Evolutionary conservation across 371 early-diverging fungal species (phyloP).

Genomic region (Syncephalis fuscata): DNA sequence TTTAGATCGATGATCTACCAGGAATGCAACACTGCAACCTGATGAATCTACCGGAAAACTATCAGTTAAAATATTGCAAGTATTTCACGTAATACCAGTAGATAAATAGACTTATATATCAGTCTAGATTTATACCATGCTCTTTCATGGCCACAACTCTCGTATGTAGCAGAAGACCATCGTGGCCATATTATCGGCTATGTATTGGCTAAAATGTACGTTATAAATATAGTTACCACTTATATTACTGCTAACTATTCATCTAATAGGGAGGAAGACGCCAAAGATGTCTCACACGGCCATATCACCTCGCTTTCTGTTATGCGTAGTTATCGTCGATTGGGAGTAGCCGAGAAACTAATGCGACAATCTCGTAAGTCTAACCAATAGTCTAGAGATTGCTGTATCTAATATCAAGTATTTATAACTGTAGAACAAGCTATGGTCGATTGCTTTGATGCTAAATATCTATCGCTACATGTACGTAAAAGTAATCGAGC

Average conservation of each 20-base stretch:
- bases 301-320: constrained; percentile 95
- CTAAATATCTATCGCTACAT: constrained; percentile 81
- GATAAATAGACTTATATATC: not conserved
- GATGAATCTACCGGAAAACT: constrained; percentile 94
- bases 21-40: constrained; percentile 93
- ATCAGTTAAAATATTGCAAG: constrained; percentile 94
- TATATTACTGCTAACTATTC: not conserved
- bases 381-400: too few relatives aligned
- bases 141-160: constrained; percentile 91
- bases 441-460: constrained; percentile 79
- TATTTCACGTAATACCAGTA: not conserved
- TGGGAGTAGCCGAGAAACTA: constrained; percentile 89
- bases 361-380: constrained; percentile 82
- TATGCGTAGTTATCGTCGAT: constrained; percentile 84
- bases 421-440: constrained; percentile 30
- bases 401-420: too few relatives aligned
- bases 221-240: not conserved
- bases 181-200: constrained; percentile 89
- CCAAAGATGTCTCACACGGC: constrained; percentile 60
- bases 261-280: constrained; percentile 76
- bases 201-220: constrained; percentile 91
- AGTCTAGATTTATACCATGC: constrained; percentile 75
- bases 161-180: constrained; percentile 86
- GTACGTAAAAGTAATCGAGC: constrained; percentile 90
- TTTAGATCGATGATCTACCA: constrained; percentile 61